Base-by-base conservation (phyloP, 2,329 filamentous ascomycete species). In the Claviceps cyperi region DNA sequence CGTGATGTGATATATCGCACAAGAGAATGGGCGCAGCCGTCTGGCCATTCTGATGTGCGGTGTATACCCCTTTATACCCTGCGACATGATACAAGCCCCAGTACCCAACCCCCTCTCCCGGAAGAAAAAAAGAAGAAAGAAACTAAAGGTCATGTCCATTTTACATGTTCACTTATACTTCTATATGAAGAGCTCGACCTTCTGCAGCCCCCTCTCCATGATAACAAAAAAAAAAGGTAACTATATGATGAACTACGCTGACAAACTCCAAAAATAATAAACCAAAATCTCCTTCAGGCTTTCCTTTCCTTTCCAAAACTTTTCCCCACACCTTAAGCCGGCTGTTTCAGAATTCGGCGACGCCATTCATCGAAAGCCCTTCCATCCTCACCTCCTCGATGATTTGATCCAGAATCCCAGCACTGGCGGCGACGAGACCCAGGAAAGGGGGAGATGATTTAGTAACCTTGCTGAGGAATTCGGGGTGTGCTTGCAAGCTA, bases 401-500 rank as follows among this genome's bases (percentile, higher is more conserved):
- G 5, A 71, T 58, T 46, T 62, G 51, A 24, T 73, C 77, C 45
- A 91, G 68, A 60, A 81, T 76, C 14, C 84, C 84, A 2, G 83
- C 77, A 48, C 80, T 80, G 2, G 88, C 86, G 35, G 89, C 88
- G 45, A 95, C 77, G 64, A 95, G 90, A 45, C 89, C 89, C 21
- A 95, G 74, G 67, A 87, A 92, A 1, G 86, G 81, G 59, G 54
- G 56, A 5, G 56, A 57, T 2, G 56, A 55, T 44, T 49, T 51
- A 1, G 56, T 55, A 4, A 56, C 54, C 48, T 84, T 76, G 57
- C 77, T 83, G 47, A 86, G 72, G 62, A 91, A 94, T 66, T 96
- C 89, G 2, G 90, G 88, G 64, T 95, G 89, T 66, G 84, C 91
- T 66, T 95, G 90, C 8, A 92, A 84, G 54, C 84, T 50, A 43